Conservation (phyloP, 331 rosid species). For the Quercus phellos region DNA sequence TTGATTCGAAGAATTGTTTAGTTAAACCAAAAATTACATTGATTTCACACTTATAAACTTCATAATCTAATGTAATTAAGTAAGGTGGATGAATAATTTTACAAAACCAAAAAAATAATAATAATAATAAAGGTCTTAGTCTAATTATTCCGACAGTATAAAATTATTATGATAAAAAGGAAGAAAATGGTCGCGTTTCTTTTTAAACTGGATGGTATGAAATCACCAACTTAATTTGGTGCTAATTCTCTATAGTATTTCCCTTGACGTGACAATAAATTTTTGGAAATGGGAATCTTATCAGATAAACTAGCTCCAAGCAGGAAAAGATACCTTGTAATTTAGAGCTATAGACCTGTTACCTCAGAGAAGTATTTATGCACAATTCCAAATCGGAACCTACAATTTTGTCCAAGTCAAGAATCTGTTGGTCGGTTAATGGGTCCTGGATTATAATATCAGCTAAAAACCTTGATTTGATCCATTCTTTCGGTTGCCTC, state of each 20-base stretch:
- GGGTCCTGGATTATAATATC: not conserved
- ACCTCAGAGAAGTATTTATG: not conserved
- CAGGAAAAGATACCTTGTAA: not conserved
- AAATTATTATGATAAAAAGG: not conserved
- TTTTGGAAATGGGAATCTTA: conserved; percentile 5
- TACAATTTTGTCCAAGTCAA: not conserved
- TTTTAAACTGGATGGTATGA: not conserved
- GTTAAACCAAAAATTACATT: too few relatives aligned
- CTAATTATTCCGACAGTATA: too few relatives aligned
- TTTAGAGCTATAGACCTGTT: not conserved
- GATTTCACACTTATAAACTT: too few relatives aligned
- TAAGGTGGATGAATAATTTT: too few relatives aligned
- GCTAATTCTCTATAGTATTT: not conserved
- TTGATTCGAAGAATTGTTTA: too few relatives aligned
- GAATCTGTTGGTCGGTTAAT: not conserved
- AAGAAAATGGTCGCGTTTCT: not conserved
- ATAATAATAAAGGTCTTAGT: too few relatives aligned
- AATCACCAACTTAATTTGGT: not conserved
- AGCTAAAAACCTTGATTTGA: not conserved
- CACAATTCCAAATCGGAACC: not conserved
- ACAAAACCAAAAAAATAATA: too few relatives aligned
- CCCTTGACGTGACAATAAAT: not conserved
- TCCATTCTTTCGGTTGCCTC: not conserved
- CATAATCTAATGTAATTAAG: too few relatives aligned
- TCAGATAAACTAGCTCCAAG: not conserved